phyloP scores from a whole-genome alignment of 2,329 filamentous ascomycete genomes.

The Akanthomyces muscarius region DNA sequence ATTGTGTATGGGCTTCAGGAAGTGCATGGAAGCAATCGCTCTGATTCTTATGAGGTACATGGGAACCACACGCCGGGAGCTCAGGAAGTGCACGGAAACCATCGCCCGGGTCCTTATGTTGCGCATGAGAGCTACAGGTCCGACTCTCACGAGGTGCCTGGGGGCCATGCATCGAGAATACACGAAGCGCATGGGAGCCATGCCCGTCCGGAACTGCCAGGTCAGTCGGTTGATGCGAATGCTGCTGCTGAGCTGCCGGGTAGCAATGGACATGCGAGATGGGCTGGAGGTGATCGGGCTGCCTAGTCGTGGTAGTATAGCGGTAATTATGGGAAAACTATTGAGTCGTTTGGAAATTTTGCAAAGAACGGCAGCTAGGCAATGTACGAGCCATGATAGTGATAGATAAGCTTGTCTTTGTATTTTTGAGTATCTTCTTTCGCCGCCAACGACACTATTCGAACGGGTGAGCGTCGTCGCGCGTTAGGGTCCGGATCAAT shows the following conservation, averaged over 20 bases:
- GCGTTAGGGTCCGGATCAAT: too few species aligned
- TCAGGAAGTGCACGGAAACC: background rate
- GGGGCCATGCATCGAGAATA: background rate
- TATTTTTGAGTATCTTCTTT: too few species aligned
- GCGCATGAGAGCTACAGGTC: background rate
- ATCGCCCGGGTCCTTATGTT: background rate
- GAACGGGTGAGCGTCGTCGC: too few species aligned
- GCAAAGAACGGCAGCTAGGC: background rate
- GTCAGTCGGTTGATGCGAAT: background rate
- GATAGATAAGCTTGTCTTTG: too few species aligned
- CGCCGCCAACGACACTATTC: too few species aligned
- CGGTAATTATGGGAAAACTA: too few species aligned
- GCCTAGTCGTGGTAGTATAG: background rate
- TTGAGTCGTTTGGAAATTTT: background rate
- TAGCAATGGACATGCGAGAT: background rate
- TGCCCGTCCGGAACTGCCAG: background rate
- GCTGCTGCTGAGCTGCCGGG: background rate
- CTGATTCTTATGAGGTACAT: background rate
- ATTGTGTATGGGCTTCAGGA: background rate
- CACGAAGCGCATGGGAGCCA: background rate
- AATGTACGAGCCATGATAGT: too few species aligned
- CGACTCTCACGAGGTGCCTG: background rate
- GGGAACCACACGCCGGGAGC: background rate
- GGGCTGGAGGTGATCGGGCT: background rate
- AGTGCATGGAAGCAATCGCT: background rate